Conservation (phyloP, 2,329 filamentous ascomycete species). For the Arthrobotrys musiformis region DNA sequence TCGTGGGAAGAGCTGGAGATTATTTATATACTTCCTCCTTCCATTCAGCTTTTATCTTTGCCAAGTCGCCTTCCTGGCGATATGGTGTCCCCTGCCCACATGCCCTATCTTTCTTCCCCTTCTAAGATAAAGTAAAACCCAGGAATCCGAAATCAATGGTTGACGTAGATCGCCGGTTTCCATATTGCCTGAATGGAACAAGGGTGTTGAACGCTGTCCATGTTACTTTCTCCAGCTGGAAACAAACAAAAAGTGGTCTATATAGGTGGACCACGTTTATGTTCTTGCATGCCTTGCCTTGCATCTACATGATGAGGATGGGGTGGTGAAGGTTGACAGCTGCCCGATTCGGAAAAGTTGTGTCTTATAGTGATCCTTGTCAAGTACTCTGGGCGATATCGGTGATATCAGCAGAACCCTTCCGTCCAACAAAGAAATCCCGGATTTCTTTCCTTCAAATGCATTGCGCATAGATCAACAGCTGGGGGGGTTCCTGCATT, state of each 20-base stretch:
- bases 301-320: slow-evolving; percentile 29
- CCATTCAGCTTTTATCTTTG: not conserved
- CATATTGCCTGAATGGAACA: slow-evolving; percentile 3
- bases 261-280: slow-evolving; percentile 21
- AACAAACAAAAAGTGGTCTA: not conserved
- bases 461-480: slow-evolving; percentile 7
- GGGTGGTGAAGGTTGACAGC: slow-evolving; percentile 32
- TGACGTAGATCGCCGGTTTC: slow-evolving; percentile 36
- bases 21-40: slow-evolving; percentile 42
- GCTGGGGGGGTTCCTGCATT: slow-evolving; percentile 21
- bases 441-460: not conserved
- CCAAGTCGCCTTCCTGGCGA: slow-evolving; percentile 22
- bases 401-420: not conserved
- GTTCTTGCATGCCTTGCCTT: not conserved
- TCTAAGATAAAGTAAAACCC: slow-evolving; percentile 5
- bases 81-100: slow-evolving; percentile 2
- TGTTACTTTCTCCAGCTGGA: not conserved
- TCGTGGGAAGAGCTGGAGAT: slow-evolving; percentile 2
- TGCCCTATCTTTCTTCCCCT: not conserved
- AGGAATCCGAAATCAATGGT: slow-evolving; percentile 11
- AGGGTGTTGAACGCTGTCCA: not conserved
- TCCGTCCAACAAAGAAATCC: not conserved
- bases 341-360: slow-evolving; percentile 25
- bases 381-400: not conserved
- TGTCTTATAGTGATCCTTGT: not conserved